phyloP scores from a whole-genome alignment of 192 early-diverging fungal species.

The Dissophora ornata region DNA sequence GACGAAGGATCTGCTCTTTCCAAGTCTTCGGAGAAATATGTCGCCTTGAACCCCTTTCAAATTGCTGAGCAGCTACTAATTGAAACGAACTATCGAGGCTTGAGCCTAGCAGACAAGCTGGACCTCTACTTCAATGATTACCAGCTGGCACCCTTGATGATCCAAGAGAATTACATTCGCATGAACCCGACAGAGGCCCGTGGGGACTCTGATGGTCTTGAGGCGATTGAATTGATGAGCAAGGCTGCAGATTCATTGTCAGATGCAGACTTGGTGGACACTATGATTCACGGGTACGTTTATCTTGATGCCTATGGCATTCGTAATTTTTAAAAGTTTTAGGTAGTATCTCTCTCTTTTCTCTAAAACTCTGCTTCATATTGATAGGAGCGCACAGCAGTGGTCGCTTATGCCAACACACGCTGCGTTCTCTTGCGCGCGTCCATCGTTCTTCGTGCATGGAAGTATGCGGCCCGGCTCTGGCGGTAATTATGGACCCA shows the following conservation, averaged over 20 bases:
- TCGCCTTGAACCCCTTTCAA: slow-evolving; percentile 75
- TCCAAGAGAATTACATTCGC: slow-evolving; percentile 95
- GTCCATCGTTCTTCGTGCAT: slow-evolving; percentile 84
- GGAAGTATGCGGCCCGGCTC: slow-evolving; percentile 64
- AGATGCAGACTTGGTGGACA: slow-evolving; percentile 84
- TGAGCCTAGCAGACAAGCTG: slow-evolving; percentile 72
- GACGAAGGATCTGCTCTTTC: slow-evolving; percentile 83
- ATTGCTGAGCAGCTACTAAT: slow-evolving; percentile 73
- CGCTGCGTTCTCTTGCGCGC: slow-evolving; percentile 83
- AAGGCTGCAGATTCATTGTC: slow-evolving; percentile 90
- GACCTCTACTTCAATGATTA: slow-evolving; percentile 95
- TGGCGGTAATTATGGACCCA: slow-evolving; percentile 31
- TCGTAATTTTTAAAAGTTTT: not conserved
- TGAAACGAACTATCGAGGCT: slow-evolving; percentile 27
- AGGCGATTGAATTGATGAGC: slow-evolving; percentile 71
- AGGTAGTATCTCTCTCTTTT: too few relatives aligned
- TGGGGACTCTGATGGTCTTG: slow-evolving; percentile 5
- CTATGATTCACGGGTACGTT: slow-evolving; percentile 71
- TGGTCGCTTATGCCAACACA: slow-evolving; percentile 95
- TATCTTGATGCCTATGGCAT: slow-evolving; percentile 9
- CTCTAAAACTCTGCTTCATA: too few relatives aligned
- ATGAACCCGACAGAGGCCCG: slow-evolving; percentile 65
- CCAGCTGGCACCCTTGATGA: slow-evolving; percentile 88
- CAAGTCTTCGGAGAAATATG: slow-evolving; percentile 55
- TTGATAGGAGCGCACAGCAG: slow-evolving; percentile 75